phyloP scores from a whole-genome alignment of 371 early-diverging fungal genomes.

The Mucor irregularis region DNA sequence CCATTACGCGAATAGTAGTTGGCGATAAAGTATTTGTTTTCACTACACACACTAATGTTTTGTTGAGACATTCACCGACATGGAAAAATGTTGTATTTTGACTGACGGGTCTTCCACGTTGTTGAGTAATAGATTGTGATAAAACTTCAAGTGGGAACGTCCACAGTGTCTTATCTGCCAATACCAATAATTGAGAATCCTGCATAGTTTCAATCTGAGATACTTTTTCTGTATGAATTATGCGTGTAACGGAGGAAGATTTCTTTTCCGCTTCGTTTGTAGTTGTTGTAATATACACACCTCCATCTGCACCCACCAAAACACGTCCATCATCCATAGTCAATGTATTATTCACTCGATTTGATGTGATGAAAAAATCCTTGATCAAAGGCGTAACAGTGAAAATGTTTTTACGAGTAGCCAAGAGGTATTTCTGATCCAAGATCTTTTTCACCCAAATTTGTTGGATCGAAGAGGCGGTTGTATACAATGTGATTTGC shows the following conservation, averaged over 20 bases:
- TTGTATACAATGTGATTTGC: constrained; percentile 69
- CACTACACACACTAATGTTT: constrained; percentile 75
- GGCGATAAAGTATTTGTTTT: constrained; percentile 63
- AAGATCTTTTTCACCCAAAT: constrained; percentile 83
- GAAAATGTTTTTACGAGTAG: constrained; percentile 51
- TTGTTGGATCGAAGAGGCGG: constrained; percentile 69
- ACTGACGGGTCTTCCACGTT: constrained; percentile 66
- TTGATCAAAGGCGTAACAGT: constrained; percentile 41
- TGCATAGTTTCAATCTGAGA: constrained; percentile 79
- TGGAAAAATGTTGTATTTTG: constrained; percentile 88
- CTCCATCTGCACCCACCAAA: constrained; percentile 40
- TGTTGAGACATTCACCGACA: constrained; percentile 75
- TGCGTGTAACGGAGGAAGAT: constrained; percentile 30
- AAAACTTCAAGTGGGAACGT: constrained; percentile 72
- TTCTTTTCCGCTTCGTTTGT: neutral
- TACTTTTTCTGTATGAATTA: constrained; percentile 75
- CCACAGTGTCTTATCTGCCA: constrained; percentile 69
- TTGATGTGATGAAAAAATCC: constrained; percentile 11
- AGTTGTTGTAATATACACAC: constrained; percentile 24
- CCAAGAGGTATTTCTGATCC: constrained; percentile 61
- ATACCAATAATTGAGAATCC: constrained; percentile 69
- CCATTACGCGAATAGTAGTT: constrained; percentile 78
- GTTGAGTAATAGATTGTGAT: constrained; percentile 27
- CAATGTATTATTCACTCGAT: constrained; percentile 23
- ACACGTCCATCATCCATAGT: constrained; percentile 2